Conservation (phyloP, 164 flowering plant species). For the Amborella trichopoda region DNA sequence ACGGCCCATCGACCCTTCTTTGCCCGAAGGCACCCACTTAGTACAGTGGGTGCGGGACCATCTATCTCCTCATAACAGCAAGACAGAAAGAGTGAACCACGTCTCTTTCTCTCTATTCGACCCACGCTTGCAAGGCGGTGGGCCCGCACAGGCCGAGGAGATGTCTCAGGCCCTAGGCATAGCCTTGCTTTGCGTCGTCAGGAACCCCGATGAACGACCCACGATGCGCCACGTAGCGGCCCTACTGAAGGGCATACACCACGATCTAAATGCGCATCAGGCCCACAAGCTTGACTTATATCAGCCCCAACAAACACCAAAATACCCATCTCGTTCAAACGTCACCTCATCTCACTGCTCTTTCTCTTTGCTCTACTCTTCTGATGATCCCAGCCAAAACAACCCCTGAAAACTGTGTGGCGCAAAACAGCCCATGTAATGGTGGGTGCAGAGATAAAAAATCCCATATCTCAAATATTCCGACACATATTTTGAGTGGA, state of each 20-base stretch:
- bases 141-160: slow-evolving; percentile 70
- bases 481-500: too few relatives aligned
- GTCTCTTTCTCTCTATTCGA: slow-evolving; percentile 58
- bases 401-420: too few relatives aligned
- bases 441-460: too few relatives aligned
- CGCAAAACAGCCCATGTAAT: too few relatives aligned
- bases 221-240: slow-evolving; percentile 87
- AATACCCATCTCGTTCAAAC: too few relatives aligned
- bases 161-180: slow-evolving; percentile 83
- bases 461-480: too few relatives aligned
- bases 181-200: slow-evolving; percentile 61
- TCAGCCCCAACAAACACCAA: too few relatives aligned
- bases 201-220: slow-evolving; percentile 59
- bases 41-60: slow-evolving; percentile 87
- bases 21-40: slow-evolving; percentile 73
- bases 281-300: neutral
- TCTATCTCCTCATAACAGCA: slow-evolving; percentile 35
- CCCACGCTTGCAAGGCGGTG: slow-evolving; percentile 52
- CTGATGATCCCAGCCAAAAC: too few relatives aligned
- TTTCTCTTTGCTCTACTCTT: too few relatives aligned
- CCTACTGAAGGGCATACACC: slow-evolving; percentile 75
- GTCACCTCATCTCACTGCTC: too few relatives aligned
- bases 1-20: slow-evolving; percentile 79
- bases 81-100: slow-evolving; percentile 16
- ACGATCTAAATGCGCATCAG: slow-evolving; percentile 1